A percentile compares a stretch with the other conserved stretches of the same genome.
Conservation (phyloP, 2,329 filamentous ascomycete genomes). For the Monilinia fructigena region DNA sequence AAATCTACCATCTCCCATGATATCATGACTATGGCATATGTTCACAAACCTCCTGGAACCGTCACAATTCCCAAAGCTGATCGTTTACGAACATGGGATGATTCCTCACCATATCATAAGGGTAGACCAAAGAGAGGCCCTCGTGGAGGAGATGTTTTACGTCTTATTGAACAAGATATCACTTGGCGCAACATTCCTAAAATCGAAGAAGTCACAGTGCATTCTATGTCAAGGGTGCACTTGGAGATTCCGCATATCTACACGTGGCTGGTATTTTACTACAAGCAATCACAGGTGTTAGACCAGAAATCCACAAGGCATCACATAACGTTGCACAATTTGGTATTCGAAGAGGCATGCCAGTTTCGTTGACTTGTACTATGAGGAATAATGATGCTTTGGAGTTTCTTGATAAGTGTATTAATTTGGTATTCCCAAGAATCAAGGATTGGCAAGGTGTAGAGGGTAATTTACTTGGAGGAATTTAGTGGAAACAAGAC, state of each 20-base stretch:
- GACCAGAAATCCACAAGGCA: conserved; percentile 67
- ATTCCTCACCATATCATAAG: conserved; percentile 89
- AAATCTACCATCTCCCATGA: conserved; percentile 82
- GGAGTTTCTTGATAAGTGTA: conserved; percentile 85
- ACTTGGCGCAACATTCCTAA: conserved; percentile 83
- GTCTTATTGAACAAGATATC: conserved; percentile 69
- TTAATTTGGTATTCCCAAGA: conserved; percentile 86
- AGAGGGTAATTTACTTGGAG: conserved; percentile 46
- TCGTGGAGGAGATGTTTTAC: conserved; percentile 71
- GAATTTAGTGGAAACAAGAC: conserved; percentile 37
- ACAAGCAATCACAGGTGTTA: conserved; percentile 80
- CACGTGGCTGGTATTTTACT: conserved; percentile 81
- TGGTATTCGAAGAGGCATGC: conserved; percentile 68
- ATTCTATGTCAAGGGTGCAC: conserved; percentile 69
- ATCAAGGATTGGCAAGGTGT: conserved; percentile 95
- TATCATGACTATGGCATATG: conserved; percentile 84
- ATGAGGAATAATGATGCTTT: conserved; percentile 78
- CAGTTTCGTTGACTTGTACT: conserved; percentile 73
- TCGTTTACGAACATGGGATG: conserved; percentile 81
- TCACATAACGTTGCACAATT: conserved; percentile 73
- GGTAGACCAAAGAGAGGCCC: conserved; percentile 84
- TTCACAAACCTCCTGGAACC: conserved; percentile 78
- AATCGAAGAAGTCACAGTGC: conserved; percentile 76
- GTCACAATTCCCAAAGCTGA: conserved; percentile 55
- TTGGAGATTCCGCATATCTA: conserved; percentile 69